Evolutionary conservation across 2,329 filamentous ascomycete genomes (phyloP).

Genomic region (Chaetomium olivaceum): DNA sequence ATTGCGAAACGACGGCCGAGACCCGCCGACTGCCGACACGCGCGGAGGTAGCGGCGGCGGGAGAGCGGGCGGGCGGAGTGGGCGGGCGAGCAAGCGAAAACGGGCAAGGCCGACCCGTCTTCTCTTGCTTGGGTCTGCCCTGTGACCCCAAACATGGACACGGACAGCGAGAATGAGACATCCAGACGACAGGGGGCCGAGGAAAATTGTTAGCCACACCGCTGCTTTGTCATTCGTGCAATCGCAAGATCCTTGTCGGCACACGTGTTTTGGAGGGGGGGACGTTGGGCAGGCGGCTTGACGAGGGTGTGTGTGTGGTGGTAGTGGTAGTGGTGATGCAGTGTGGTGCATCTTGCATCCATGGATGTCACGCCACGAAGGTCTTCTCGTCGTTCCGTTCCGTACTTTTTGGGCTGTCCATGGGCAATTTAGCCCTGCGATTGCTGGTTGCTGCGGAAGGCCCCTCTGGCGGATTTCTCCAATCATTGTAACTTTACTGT

Average conservation of each 20-base stretch:
- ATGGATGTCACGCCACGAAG: not conserved
- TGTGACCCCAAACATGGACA: no score
- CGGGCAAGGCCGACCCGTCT: not conserved
- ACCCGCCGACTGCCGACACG: not conserved
- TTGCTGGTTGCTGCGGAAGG: not conserved
- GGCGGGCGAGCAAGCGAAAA: not conserved
- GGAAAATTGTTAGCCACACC: conserved; percentile 29
- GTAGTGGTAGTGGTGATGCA: not conserved
- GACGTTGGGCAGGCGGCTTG: not conserved
- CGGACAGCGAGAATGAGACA: not conserved
- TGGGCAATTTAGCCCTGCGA: not conserved
- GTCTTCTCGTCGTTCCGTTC: not conserved
- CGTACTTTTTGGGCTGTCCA: not conserved
- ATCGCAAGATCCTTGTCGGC: conserved; percentile 13
- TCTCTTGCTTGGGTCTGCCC: not conserved
- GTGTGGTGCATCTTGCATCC: conserved; percentile 1
- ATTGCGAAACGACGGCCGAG: not conserved
- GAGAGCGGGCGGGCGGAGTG: not conserved
- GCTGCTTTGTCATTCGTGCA: conserved; percentile 23
- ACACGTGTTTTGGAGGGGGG: conserved; percentile 7
- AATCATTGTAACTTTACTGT: not conserved
- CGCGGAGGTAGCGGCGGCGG: not conserved
- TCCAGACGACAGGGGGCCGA: not conserved
- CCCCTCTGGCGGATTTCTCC: no score
- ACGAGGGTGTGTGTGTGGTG: not conserved